Evolutionary conservation across 306 rosid species (phyloP).

Genomic region (Vachellia pachyceras): DNA sequence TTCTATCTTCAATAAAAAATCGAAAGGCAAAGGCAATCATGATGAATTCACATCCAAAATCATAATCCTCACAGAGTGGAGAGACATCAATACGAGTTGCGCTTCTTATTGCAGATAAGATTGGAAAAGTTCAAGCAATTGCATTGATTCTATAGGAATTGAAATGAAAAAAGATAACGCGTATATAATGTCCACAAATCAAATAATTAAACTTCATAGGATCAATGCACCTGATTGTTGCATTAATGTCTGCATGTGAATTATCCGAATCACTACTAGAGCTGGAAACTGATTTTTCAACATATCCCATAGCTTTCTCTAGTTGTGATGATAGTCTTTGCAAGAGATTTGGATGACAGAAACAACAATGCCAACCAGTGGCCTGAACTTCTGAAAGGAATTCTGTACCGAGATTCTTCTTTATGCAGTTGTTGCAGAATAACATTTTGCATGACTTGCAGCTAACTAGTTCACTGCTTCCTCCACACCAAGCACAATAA

Average conservation of each 20-base stretch:
- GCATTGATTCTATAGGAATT: conserved; percentile 11
- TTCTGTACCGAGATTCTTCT: conserved; percentile 70
- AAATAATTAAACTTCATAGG: conserved; percentile 16
- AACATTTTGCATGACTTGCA: conserved; percentile 70
- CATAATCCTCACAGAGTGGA: conserved; percentile 5
- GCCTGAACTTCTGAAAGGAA: conserved; percentile 57
- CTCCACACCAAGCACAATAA: conserved; percentile 87
- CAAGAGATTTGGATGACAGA: conserved; percentile 69
- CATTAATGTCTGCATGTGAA: conserved; percentile 60
- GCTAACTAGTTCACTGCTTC: conserved; percentile 56
- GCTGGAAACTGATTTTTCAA: conserved; percentile 53
- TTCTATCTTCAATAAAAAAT: not conserved
- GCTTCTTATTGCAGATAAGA: conserved; percentile 11
- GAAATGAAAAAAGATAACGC: conserved; percentile 7
- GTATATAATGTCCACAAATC: conserved; percentile 21
- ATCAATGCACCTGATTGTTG: conserved; percentile 61
- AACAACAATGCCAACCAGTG: conserved; percentile 76
- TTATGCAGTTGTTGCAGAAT: conserved; percentile 70
- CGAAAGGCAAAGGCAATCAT: conserved; percentile 9
- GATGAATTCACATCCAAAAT: not conserved
- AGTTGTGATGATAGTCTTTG: conserved; percentile 56
- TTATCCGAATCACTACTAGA: conserved; percentile 80
- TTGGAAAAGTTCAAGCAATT: not conserved
- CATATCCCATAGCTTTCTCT: conserved; percentile 60
- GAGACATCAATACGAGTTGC: conserved; percentile 8